Evolutionary conservation across 768 basidiomycete genomes (phyloP).

Genomic region (Trametes elegans): DNA sequence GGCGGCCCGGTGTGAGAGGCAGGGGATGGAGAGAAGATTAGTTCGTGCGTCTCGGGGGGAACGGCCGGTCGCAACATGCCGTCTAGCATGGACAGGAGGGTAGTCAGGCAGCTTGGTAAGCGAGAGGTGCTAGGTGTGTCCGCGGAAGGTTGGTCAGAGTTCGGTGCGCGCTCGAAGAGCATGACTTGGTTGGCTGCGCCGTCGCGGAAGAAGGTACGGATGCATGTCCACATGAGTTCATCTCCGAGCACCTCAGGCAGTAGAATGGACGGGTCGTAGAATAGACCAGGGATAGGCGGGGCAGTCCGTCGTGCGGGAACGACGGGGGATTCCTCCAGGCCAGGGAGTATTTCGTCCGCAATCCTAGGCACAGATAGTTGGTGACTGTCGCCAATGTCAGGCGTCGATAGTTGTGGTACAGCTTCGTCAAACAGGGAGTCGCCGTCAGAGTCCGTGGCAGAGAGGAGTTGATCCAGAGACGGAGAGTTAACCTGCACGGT

Average conservation of each 20-base stretch:
- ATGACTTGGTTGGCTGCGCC: constrained; percentile 73
- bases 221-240: constrained; percentile 48
- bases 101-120: constrained; percentile 54
- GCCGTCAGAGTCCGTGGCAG: constrained; percentile 17
- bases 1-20: constrained; percentile 31
- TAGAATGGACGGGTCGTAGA: constrained; percentile 50
- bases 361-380: neutral
- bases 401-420: neutral
- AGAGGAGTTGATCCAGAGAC: constrained; percentile 4
- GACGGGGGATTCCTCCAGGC: neutral
- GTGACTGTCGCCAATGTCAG: constrained; percentile 2
- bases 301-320: constrained; percentile 34
- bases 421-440: constrained; percentile 56
- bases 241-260: constrained; percentile 54
- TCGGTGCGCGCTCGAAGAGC: constrained; percentile 74
- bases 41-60: constrained; percentile 44
- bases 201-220: constrained; percentile 52
- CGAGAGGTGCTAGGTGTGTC: constrained; percentile 32
- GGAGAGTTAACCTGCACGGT: neutral
- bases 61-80: constrained; percentile 48
- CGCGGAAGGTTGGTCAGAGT: constrained; percentile 3
- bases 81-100: constrained; percentile 53
- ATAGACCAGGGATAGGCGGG: constrained; percentile 66
- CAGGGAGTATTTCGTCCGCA: neutral
- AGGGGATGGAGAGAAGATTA: constrained; percentile 56